Base-by-base conservation (phyloP, 1,284 basidiomycete genomes). In the Ceratobasidium theobromae region DNA sequence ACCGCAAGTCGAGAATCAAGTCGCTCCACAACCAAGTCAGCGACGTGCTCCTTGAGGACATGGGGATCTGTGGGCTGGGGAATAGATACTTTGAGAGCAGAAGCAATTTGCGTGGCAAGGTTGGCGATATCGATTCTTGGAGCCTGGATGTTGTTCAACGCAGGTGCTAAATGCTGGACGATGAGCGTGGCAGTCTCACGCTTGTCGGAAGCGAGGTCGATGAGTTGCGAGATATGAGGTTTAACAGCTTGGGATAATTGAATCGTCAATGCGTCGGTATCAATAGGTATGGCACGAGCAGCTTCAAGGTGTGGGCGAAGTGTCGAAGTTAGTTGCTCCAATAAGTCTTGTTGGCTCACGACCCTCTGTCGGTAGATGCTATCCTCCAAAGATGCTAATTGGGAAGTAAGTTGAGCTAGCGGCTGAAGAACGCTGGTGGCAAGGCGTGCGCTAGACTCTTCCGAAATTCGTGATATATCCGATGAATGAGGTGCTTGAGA, bases 161-260 rank as follows among this genome's bases (percentile, higher is more conserved):
- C 73, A 5, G 91, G 90, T 14, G 86, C 68, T 43, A 93, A 81
- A n/a, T 82, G 80, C 66, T 91, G 83, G 21, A 91, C 83, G 68
- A 93, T 93, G 48, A 93, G 81, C 8, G 82, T 81, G 2, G 90
- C 90, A 4, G 90, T 93, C 75, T 93, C 90, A 35, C 87, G 82
- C 74, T 93, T 93, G 73, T 93, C 90, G 0, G 88, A 89, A 18
- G 90, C 86, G 53, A 93, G 81, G 73, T 93, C 90, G 69, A 93
- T 92, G 68, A 93, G 84, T 71, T 93, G 89, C 1, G 87, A 83
- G 23, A 93, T 91, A 71, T 92, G 88, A 6, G 91, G 90, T 72
- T 92, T 92, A 72, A 93, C 90, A 0, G 90, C 88, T 74, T 92
- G 88, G 14, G 87, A 82, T 14, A 93, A 82, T 70, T 85, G 84